Evolutionary conservation across 1,284 basidiomycete species (phyloP).

Genomic region (Bjerkandera adusta): DNA sequence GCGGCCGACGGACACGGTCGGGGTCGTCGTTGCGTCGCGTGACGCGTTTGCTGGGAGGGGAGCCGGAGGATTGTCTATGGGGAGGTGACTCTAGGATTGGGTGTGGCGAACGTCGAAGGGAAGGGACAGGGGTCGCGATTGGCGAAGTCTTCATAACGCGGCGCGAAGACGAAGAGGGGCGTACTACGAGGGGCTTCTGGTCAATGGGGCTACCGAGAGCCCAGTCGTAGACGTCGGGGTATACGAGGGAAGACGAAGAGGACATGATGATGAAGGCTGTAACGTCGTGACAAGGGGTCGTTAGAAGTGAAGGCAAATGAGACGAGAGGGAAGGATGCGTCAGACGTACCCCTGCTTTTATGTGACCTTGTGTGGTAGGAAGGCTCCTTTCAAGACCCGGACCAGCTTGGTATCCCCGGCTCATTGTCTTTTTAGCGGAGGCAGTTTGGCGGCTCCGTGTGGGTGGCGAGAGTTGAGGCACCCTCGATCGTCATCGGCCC

Average conservation of each 20-base stretch:
- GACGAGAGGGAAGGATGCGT: not conserved
- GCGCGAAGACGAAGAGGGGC: not conserved
- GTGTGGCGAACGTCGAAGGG: not conserved
- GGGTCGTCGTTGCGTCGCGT: constrained; percentile 13
- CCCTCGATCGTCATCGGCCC: constrained; percentile 15
- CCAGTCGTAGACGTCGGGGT: constrained; percentile 8
- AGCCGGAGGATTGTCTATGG: not conserved
- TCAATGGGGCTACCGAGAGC: not conserved
- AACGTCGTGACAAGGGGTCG: not conserved
- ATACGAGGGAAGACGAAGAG: constrained; percentile 1
- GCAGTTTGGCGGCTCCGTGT: constrained; percentile 10
- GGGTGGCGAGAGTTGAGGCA: constrained; percentile 6
- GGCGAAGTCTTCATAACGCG: too few relatives aligned
- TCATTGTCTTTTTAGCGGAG: constrained; percentile 9
- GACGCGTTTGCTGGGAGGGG: not conserved
- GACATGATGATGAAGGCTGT: constrained; percentile 2
- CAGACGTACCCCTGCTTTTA: constrained; percentile 5
- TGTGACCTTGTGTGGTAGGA: not conserved
- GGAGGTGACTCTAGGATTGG: not conserved
- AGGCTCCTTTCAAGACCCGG: constrained; percentile 11
- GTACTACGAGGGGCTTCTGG: not conserved
- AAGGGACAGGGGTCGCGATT: too few relatives aligned
- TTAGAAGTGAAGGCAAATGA: too few relatives aligned
- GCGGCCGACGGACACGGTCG: constrained; percentile 17
- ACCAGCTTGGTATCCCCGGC: constrained; percentile 4